Base-by-base conservation (phyloP, 768 basidiomycete genomes). In the Pisolithus sp. region DNA sequence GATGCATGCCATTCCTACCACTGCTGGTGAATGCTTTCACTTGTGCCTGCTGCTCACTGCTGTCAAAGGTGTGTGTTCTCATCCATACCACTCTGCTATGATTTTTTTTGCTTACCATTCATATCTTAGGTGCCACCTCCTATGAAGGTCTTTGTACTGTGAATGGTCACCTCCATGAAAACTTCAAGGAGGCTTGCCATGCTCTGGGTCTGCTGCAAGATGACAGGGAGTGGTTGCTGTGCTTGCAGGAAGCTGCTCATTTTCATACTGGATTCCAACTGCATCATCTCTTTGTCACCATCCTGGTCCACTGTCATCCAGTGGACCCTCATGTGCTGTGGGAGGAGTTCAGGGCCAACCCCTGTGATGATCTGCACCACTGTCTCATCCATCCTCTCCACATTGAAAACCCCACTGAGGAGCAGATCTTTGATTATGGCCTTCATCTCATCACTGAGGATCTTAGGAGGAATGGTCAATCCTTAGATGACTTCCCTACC, bases 221-320 rank as follows among this genome's bases (percentile, higher is more conserved):
- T 68, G 72, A 81, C 58, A 57, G 57, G n/a, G 76, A 81, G 57
- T 79, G 74, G 73, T n/a, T 59, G 0, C 53, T 54, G 6, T 79
- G 76, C 56, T 52, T 81, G 0, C 7, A 59, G 17, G 76, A 81
- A 13, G 76, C 73, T 37, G 52, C 61, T 15, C 28, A 48, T 0
- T 74, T 78, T 58, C 62, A 67, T 26, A 73, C 67, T 20, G 76
- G 76, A 1, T 8, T 7, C 8, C 60, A 61, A 5, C 59, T 78
- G 0, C 59, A 68, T 0, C 45, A 55, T 5, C 65, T 79, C 0
- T 80, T 80, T 64, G 66, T 62, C 0, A n/a, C n/a, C n/a, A n/a
- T n/a, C n/a, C n/a, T n/a, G n/a, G n/a, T n/a, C n/a, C n/a, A n/a
- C n/a, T n/a, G n/a, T n/a, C n/a, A n/a, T n/a, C n/a, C n/a, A n/a